phyloP scores from a whole-genome alignment of 345 rosid species.

The Pugionium cornutum region DNA sequence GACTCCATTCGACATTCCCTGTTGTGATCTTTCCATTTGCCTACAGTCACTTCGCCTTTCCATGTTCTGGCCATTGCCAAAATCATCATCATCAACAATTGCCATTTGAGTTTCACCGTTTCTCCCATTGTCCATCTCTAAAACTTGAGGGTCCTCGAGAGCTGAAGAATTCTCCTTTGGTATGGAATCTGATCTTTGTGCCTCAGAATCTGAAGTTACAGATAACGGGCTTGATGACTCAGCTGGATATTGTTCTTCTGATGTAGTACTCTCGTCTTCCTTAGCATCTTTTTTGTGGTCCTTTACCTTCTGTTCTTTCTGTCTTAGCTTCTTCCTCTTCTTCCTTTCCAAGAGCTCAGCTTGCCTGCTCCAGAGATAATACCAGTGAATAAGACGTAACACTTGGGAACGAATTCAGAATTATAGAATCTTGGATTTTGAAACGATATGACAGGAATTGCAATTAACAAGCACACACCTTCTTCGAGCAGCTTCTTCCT shows the following conservation, averaged over 20 bases:
- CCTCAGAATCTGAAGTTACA: constrained; percentile 49
- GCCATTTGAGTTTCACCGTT: constrained; percentile 50
- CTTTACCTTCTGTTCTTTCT: constrained; percentile 80
- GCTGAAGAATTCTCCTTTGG: constrained; percentile 44
- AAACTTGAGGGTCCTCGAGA: constrained; percentile 42
- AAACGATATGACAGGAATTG: constrained; percentile 10
- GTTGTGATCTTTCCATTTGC: constrained; percentile 49
- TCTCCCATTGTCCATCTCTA: constrained; percentile 42
- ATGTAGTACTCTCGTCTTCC: constrained; percentile 46
- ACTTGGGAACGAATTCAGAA: constrained; percentile 3
- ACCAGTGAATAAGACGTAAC: constrained; percentile 22
- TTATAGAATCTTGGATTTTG: constrained; percentile 1
- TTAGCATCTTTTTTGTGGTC: constrained; percentile 52
- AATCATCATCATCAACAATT: constrained; percentile 41
- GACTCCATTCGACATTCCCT: constrained; percentile 51
- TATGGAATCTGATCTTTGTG: constrained; percentile 42
- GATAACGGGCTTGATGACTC: constrained; percentile 49
- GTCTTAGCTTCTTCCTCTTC: constrained; percentile 81
- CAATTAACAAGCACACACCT: constrained; percentile 50
- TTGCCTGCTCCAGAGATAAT: constrained; percentile 50
- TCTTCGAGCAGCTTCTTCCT: constrained; percentile 93
- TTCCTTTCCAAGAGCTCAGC: constrained; percentile 80
- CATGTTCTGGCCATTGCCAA: constrained; percentile 38
- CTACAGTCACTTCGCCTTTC: constrained; percentile 47
- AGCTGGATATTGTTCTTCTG: constrained; percentile 46